Evolutionary conservation across 305 asterid species (phyloP).

Genomic region (Solanum chacoense): DNA sequence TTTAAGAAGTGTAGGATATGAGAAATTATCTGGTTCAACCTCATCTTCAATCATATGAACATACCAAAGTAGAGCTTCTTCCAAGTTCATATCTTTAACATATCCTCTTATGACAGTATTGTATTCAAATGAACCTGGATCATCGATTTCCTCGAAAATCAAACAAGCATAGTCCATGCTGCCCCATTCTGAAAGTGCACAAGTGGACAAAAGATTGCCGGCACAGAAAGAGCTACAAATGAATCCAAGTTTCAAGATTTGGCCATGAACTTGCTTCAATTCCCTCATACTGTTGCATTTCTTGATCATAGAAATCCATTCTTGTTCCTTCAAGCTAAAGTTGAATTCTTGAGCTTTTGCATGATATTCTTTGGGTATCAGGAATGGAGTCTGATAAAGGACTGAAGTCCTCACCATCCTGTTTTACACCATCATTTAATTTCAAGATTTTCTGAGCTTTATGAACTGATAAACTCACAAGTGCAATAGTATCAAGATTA

Average conservation of each 20-base stretch:
- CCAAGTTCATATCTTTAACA: constrained; percentile 32
- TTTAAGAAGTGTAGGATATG: constrained; percentile 54
- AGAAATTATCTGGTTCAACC: constrained; percentile 49
- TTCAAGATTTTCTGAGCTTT: neutral
- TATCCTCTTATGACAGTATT: constrained; percentile 62
- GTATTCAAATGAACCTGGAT: constrained; percentile 58
- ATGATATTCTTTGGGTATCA: constrained; percentile 21
- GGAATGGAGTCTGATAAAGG: constrained; percentile 35
- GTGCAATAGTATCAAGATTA: neutral
- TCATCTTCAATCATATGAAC: constrained; percentile 49
- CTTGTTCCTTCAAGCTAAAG: constrained; percentile 43
- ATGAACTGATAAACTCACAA: neutral
- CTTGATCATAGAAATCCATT: constrained; percentile 44
- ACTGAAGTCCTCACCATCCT: constrained; percentile 60
- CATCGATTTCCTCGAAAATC: constrained; percentile 34
- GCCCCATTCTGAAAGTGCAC: constrained; percentile 77
- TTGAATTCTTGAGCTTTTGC: constrained; percentile 25
- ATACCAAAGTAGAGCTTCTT: constrained; percentile 34
- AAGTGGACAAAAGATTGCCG: constrained; percentile 57
- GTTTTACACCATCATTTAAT: constrained; percentile 14
- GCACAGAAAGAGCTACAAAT: constrained; percentile 44
- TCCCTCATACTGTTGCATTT: constrained; percentile 41
- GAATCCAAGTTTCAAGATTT: constrained; percentile 49
- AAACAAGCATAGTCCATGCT: constrained; percentile 83
- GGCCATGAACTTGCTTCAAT: constrained; percentile 64